Conservation (phyloP, 2,329 filamentous ascomycete species). For the Simplicillium sp. region DNA sequence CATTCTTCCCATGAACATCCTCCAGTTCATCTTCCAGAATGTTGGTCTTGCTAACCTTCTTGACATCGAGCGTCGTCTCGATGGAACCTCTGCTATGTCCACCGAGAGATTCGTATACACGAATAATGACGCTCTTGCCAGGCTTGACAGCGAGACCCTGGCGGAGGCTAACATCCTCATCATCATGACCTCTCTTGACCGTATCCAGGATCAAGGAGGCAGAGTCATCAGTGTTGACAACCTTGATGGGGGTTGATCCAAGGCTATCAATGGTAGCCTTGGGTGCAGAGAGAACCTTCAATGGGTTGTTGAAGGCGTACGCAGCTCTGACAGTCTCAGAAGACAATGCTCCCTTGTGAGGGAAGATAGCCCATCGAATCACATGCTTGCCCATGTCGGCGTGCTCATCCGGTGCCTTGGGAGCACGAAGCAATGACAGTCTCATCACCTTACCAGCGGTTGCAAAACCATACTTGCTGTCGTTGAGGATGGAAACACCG, state of each 20-base stretch:
- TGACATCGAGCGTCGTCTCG: conserved; percentile 58
- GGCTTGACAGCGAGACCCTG: conserved; percentile 54
- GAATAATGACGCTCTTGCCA: conserved; percentile 71
- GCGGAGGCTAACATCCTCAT: conserved; percentile 58
- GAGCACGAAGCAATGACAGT: conserved; percentile 72
- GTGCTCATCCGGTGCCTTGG: conserved; percentile 87
- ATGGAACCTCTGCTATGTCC: conserved; percentile 68
- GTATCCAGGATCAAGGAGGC: conserved; percentile 72
- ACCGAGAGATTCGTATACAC: conserved; percentile 83
- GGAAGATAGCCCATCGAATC: conserved; percentile 85
- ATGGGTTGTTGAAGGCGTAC: conserved; percentile 82
- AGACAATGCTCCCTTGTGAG: conserved; percentile 65
- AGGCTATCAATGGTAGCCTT: conserved; percentile 16
- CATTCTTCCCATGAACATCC: conserved; percentile 40
- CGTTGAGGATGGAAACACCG: conserved; percentile 87
- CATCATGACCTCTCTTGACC: conserved; percentile 88
- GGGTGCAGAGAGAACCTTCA: conserved; percentile 31
- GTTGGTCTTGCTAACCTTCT: conserved; percentile 75
- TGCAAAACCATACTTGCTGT: conserved; percentile 93
- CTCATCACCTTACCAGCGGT: conserved; percentile 85
- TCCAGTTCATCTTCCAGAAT: conserved; percentile 79
- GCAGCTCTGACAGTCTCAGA: conserved; percentile 70
- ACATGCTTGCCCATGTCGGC: conserved; percentile 88
- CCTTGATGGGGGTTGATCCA: conserved; percentile 43
- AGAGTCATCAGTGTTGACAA: conserved; percentile 47